These are phyloP conservation scores for Geranium incanum DNA, from an alignment of 441 rosid genomes.

Conservation along the genomic window DNA sequence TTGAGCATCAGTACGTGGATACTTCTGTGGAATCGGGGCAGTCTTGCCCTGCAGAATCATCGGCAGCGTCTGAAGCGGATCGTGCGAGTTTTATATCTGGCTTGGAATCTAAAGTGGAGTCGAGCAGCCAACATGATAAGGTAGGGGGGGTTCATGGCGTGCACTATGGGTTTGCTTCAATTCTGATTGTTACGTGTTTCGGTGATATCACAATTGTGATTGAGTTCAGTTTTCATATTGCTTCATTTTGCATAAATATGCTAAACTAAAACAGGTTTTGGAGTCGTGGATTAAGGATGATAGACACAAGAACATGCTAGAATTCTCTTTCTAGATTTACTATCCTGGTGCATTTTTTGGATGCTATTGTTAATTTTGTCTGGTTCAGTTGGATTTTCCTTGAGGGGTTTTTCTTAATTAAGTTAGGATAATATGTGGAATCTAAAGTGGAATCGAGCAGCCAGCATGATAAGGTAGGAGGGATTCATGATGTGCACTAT, in stretches of 20 bases:
- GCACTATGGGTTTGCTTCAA: too few species aligned
- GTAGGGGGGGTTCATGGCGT: too few species aligned
- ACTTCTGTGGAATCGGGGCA: constrained; percentile 22
- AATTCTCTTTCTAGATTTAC: not conserved
- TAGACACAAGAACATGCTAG: not conserved
- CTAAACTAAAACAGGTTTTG: not conserved
- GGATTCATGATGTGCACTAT: too few species aligned
- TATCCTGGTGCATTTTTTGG: not conserved
- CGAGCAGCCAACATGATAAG: constrained; percentile 27
- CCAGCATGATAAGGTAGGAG: too few species aligned
- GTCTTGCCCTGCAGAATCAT: constrained; percentile 22
- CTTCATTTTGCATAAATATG: not conserved
- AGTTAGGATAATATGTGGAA: too few species aligned
- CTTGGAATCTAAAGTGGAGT: constrained; percentile 24
- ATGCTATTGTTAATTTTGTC: too few species aligned
- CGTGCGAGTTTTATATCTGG: constrained; percentile 22
- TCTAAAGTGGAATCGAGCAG: too few species aligned
- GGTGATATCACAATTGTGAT: too few species aligned
- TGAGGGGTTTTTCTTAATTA: too few species aligned
- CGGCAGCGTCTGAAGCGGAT: constrained; percentile 23
- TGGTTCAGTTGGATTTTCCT: not conserved
- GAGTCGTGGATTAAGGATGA: not conserved
- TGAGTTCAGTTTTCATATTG: too few species aligned
- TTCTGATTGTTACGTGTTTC: too few species aligned
- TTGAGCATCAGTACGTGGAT: constrained; percentile 20